Conservation (phyloP, 805 yeast species). For the Yamadazyma kitorensis region DNA sequence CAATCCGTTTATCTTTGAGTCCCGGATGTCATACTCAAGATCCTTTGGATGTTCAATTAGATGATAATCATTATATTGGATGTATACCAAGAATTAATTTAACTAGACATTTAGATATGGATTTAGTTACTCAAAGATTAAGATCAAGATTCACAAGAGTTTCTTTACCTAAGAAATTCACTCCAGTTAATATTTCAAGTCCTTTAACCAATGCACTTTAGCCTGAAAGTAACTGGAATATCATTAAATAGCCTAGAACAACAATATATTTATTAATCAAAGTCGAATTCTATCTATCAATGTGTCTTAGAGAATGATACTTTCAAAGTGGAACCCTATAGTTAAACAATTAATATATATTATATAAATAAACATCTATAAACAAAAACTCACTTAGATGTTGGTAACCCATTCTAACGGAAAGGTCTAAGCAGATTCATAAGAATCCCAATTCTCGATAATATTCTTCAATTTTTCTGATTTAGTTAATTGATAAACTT, state of each 20-base stretch:
- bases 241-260: no score
- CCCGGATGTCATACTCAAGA: conserved; percentile 99
- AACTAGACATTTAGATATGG: conserved; percentile 92
- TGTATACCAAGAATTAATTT: conserved; percentile 89
- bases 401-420: no score
- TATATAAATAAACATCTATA: no score
- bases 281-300: no score
- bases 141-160: conserved; percentile 83
- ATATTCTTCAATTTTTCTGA: conserved; percentile 88
- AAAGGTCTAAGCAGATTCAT: conserved; percentile 58
- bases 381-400: no score
- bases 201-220: conserved; percentile 41
- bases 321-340: no score
- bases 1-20: conserved; percentile 85
- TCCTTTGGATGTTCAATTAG: conserved; percentile 94
- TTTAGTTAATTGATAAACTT: conserved; percentile 87
- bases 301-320: no score
- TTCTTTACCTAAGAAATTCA: conserved; percentile 83
- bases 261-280: no score
- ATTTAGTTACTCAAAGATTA: conserved; percentile 77
- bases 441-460: conserved; percentile 93
- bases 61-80: conserved; percentile 93
- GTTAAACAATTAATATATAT: no score
- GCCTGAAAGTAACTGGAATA: no score
- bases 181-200: conserved; percentile 83